A percentile compares a stretch with the other conserved stretches of the same genome.
These are phyloP conservation scores for Saccharomycopsis babjevae DNA, from an alignment of 805 yeast species.

Conservation along the genomic window DNA sequence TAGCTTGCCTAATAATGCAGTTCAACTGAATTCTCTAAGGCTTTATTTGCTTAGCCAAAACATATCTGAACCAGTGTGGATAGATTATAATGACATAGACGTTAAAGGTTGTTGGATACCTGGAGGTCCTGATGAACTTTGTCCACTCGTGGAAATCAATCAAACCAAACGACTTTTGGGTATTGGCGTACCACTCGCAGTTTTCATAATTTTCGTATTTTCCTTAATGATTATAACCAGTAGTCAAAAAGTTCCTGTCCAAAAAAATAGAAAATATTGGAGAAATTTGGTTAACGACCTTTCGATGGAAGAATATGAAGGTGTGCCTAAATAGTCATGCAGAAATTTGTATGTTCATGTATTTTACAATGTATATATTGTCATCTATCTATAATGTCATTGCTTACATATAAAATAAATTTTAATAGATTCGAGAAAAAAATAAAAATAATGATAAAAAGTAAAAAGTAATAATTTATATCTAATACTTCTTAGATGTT, in stretches of 20 bases:
- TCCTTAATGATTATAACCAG: slow-evolving; percentile 41
- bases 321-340: slow-evolving; percentile 58
- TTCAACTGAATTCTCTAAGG: slow-evolving; percentile 31
- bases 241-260: slow-evolving; percentile 57
- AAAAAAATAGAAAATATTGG: slow-evolving; percentile 59
- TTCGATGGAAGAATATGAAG: slow-evolving; percentile 64
- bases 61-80: slow-evolving; percentile 47
- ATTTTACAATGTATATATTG: background rate
- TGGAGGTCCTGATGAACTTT: slow-evolving; percentile 67
- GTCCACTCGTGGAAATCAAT: slow-evolving; percentile 63
- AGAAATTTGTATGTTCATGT: background rate
- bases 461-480: too few relatives aligned
- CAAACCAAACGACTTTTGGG: slow-evolving; percentile 47
- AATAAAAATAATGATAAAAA: too few relatives aligned
- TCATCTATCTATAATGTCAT: background rate
- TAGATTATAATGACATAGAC: slow-evolving; percentile 70
- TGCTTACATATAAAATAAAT: too few relatives aligned
- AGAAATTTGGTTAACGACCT: slow-evolving; percentile 43
- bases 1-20: slow-evolving; percentile 40
- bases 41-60: slow-evolving; percentile 20
- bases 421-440: too few relatives aligned
- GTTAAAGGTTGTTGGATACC: slow-evolving; percentile 72
- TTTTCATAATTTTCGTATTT: slow-evolving; percentile 44
- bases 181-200: slow-evolving; percentile 58
- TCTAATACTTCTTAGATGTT: too few relatives aligned